A percentile compares a stretch with the other conserved stretches of the same genome.
phyloP scores from a whole-genome alignment of 163 green algal genomes.

The Chloroidium sp. region DNA sequence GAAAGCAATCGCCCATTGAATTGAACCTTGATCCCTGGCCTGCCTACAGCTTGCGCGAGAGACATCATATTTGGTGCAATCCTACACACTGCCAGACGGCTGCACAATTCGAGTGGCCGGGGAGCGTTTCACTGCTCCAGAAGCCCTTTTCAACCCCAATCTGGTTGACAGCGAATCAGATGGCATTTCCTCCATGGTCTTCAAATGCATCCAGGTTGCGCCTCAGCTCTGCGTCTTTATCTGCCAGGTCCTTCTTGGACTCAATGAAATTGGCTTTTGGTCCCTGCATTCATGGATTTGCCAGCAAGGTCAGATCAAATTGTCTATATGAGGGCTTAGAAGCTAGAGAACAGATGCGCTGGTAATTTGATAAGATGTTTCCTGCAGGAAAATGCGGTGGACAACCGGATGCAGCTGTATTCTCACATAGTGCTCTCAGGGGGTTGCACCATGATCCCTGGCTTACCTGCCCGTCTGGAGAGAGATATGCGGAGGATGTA shows the following conservation, averaged over 20 bases:
- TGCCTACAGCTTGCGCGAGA: constrained; percentile 51
- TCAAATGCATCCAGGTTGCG: constrained; percentile 54
- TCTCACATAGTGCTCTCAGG: constrained; percentile 69
- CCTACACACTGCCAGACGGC: constrained; percentile 72
- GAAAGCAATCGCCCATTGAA: not conserved
- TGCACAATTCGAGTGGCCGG: constrained; percentile 57
- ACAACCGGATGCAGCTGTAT: constrained; percentile 67
- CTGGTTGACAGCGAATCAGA: constrained; percentile 56
- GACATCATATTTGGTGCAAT: constrained; percentile 55
- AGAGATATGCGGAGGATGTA: constrained; percentile 52
- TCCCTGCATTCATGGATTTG: not conserved
- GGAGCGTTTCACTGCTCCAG: constrained; percentile 70
- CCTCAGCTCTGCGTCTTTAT: not conserved
- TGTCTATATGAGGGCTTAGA: not conserved
- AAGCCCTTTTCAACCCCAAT: constrained; percentile 57
- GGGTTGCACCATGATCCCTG: constrained; percentile 63
- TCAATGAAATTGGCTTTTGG: not conserved
- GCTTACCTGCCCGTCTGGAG: constrained; percentile 55
- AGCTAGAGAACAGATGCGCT: not conserved
- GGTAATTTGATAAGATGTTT: not conserved
- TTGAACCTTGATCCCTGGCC: not conserved
- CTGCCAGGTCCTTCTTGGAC: not conserved
- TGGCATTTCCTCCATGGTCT: constrained; percentile 57
- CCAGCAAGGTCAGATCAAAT: not conserved
- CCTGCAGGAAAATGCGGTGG: constrained; percentile 64